A percentile compares a stretch with the other conserved stretches of the same genome.
phyloP scores from a whole-genome alignment of 306 rosid genomes.

The Vicia faba region DNA sequence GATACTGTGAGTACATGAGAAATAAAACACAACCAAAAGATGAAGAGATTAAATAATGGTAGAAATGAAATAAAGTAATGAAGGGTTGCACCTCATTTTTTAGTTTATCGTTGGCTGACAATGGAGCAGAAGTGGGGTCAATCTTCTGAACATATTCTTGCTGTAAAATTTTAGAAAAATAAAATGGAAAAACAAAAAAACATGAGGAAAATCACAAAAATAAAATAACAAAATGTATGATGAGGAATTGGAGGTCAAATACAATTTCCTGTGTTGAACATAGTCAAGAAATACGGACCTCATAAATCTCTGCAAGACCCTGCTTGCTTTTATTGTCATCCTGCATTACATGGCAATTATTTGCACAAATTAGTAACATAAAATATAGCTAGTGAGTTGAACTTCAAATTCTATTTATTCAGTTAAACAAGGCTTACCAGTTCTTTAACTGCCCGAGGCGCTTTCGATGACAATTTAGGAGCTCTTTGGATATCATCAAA shows the following conservation, averaged over 20 bases:
- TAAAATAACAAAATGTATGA: conserved; percentile 14
- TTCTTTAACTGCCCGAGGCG: conserved; percentile 69
- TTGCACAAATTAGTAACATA: conserved; percentile 30
- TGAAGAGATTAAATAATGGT: conserved; percentile 21
- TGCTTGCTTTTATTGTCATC: conserved; percentile 90
- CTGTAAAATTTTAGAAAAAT: conserved; percentile 55
- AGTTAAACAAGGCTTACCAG: conserved; percentile 56
- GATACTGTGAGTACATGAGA: conserved; percentile 14
- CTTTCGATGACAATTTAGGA: conserved; percentile 63
- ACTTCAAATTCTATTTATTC: conserved; percentile 26
- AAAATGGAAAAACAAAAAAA: neutral
- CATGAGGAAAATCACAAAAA: conserved; percentile 22
- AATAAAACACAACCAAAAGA: conserved; percentile 10
- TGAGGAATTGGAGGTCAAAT: conserved; percentile 4
- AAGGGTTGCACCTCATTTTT: conserved; percentile 68
- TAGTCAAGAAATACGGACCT: conserved; percentile 63
- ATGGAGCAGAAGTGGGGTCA: conserved; percentile 58
- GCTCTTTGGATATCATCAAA: conserved; percentile 79
- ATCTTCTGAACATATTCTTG: conserved; percentile 79
- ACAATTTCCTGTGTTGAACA: conserved; percentile 25
- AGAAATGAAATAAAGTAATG: conserved; percentile 21
- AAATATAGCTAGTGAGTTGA: conserved; percentile 27
- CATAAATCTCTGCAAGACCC: conserved; percentile 86
- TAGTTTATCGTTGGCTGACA: conserved; percentile 68
- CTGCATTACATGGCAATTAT: conserved; percentile 46